Percentiles rank a stretch among this genome's conserved stretches.
Conservation (phyloP, 2,329 filamentous ascomycete genomes). For the Cryphonectria nitschkei region DNA sequence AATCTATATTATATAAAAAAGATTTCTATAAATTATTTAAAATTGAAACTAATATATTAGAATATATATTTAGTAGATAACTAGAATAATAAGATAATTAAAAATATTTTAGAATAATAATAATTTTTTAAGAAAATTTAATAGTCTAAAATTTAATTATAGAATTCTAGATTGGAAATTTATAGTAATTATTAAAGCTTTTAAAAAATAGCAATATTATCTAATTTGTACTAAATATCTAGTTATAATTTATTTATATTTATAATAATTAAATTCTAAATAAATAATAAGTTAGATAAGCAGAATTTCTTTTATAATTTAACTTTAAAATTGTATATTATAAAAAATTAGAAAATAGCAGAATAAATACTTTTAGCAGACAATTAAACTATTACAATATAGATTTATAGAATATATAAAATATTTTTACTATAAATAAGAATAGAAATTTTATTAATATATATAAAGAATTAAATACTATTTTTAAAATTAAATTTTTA, state of each 20-base stretch:
- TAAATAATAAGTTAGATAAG: not conserved
- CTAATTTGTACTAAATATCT: not conserved
- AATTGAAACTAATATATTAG: no score
- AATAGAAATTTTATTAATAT: not conserved
- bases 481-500: not conserved
- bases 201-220: not conserved
- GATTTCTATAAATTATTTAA: no score
- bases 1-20: no score
- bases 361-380: not conserved
- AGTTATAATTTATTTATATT: not conserved
- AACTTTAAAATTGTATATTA: not conserved
- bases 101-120: no score
- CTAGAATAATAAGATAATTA: no score
- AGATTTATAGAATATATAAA: not conserved
- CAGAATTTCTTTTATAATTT: not conserved
- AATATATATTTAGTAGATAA: no score
- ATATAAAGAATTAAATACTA: not conserved
- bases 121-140: no score
- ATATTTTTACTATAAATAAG: not conserved
- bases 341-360: not conserved
- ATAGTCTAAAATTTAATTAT: no score
- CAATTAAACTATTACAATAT: not conserved
- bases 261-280: not conserved
- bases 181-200: not conserved
- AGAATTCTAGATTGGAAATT: not conserved